Conservation (phyloP, 176 grass and related monocot species). For the Urochloa ruziziensis region DNA sequence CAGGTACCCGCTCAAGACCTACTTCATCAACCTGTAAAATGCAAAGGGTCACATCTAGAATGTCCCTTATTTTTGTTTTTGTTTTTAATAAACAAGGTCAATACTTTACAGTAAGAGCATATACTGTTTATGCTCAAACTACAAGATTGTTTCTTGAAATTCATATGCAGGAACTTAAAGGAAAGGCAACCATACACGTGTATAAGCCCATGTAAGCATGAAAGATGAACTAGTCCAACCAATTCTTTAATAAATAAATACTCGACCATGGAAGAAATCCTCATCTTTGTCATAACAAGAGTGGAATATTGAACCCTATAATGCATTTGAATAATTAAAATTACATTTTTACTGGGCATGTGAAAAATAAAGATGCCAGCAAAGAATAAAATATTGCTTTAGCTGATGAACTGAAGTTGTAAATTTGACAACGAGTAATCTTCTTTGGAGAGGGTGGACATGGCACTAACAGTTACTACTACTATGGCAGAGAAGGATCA, state of each 20-base stretch:
- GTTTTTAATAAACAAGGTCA: not conserved
- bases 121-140: not conserved
- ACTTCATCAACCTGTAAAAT: conserved; percentile 75
- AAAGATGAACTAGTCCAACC: not conserved
- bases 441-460: not conserved
- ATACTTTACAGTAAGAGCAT: not conserved
- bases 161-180: not conserved
- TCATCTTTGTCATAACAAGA: not conserved
- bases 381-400: not conserved
- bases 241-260: not conserved
- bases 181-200: no score
- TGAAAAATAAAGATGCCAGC: not conserved
- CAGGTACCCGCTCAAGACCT: conserved; percentile 64
- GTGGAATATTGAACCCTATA: not conserved
- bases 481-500: not conserved
- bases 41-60: not conserved
- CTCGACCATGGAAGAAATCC: not conserved
- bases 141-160: not conserved
- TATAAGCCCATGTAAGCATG: no score
- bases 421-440: not conserved
- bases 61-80: not conserved
- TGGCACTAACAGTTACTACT: not conserved
- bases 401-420: not conserved
- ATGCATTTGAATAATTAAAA: not conserved
- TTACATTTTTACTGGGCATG: not conserved